Evolutionary conservation across 1,139 yeast species (phyloP).

Genomic region (Diutina mesorugosa): DNA sequence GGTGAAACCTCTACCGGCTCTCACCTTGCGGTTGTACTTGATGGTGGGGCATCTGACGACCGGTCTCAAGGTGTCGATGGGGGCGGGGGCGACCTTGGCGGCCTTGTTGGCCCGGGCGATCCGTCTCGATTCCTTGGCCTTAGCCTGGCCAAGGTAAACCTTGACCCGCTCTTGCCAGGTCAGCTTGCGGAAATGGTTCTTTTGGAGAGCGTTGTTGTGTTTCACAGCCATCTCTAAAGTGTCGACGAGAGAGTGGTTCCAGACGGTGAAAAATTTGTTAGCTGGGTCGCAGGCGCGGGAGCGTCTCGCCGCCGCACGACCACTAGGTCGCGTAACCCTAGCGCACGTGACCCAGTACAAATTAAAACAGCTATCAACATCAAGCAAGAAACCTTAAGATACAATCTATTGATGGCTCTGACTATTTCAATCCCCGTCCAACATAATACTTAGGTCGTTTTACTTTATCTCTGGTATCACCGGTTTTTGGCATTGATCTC

Average conservation of each 20-base stretch:
- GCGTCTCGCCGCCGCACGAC: not conserved
- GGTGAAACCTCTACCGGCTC: slow-evolving; percentile 99
- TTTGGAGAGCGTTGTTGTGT: slow-evolving; percentile 95
- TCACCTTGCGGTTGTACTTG: slow-evolving; percentile 98
- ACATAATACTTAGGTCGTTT: no score
- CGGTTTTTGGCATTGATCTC: no score
- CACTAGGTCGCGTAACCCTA: not conserved
- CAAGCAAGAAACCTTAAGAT: no score
- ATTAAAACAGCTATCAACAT: not conserved
- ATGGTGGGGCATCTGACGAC: slow-evolving; percentile 97
- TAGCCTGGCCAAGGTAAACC: slow-evolving; percentile 99
- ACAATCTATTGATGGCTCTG: not conserved
- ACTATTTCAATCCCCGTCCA: no score
- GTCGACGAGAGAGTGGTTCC: not conserved
- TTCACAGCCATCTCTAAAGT: slow-evolving; percentile 63
- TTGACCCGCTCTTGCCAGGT: slow-evolving; percentile 97
- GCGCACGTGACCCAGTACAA: not conserved
- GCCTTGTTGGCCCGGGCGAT: slow-evolving; percentile 89
- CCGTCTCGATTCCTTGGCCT: slow-evolving; percentile 97
- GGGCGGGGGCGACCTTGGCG: slow-evolving; percentile 94
- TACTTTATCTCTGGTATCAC: no score
- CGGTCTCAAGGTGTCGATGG: slow-evolving; percentile 93
- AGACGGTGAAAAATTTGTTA: not conserved
- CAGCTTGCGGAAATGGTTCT: slow-evolving; percentile 97
- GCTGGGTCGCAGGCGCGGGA: not conserved